Percentiles rank a stretch among this genome's conserved stretches.
These are phyloP conservation scores for Naganishia vaughanmartiniae DNA, from an alignment of 768 basidiomycete species.

Conservation along the genomic window DNA sequence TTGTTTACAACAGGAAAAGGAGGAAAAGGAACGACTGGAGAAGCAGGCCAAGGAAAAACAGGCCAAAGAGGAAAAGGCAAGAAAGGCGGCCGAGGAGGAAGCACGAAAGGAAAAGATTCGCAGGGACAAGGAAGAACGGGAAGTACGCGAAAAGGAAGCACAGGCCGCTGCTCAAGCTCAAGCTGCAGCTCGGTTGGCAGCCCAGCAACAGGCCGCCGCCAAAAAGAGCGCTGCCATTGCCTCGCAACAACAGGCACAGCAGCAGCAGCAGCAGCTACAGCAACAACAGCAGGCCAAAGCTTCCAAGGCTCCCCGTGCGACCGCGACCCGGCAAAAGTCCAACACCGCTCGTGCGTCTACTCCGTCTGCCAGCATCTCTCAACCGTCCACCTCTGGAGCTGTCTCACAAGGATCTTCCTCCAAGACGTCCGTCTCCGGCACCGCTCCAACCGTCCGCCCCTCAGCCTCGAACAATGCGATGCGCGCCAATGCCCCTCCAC, in stretches of 20 bases:
- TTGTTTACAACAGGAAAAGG: constrained; percentile 48
- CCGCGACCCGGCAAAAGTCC: constrained; percentile 17
- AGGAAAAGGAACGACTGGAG: constrained; percentile 60
- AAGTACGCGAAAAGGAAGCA: constrained; percentile 39
- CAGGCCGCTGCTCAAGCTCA: constrained; percentile 35
- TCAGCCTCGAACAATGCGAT: constrained; percentile 11
- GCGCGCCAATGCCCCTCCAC: constrained; percentile 10
- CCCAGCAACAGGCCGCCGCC: constrained; percentile 33
- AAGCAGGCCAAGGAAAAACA: constrained; percentile 59
- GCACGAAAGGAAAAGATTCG: constrained; percentile 41
- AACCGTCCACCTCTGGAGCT: constrained; percentile 6
- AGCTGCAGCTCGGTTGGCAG: constrained; percentile 23
- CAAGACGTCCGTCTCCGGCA: background rate
- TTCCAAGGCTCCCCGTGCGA: constrained; percentile 3
- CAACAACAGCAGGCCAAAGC: constrained; percentile 10
- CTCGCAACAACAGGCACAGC: constrained; percentile 16
- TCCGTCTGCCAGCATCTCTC: constrained; percentile 31
- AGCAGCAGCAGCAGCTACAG: constrained; percentile 1
- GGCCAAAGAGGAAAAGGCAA: constrained; percentile 67
- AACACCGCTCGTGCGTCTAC: constrained; percentile 22
- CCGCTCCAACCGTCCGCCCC: constrained; percentile 4
- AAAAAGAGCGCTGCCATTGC: constrained; percentile 35
- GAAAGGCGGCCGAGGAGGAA: constrained; percentile 54
- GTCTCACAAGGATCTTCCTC: constrained; percentile 20
- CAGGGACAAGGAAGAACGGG: constrained; percentile 49